Base-by-base conservation (phyloP, 2,329 filamentous ascomycete genomes). In the Metarhizium rileyi region DNA sequence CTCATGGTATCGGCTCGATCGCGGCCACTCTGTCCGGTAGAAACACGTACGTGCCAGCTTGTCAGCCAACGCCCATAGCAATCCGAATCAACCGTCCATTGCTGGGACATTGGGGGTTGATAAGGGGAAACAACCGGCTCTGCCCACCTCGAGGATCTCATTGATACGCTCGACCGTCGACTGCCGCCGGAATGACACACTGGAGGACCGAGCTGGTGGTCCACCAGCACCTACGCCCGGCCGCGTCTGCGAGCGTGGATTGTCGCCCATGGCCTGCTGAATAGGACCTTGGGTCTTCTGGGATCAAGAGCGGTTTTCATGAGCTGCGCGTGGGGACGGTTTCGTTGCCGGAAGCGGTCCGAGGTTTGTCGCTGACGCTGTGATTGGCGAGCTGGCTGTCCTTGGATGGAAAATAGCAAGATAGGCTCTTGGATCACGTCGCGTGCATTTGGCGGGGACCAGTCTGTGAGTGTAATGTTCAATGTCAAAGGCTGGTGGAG, bases 111-210 rank as follows among this genome's bases (percentile, higher is more conserved):
- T 16, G 12, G 10, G 30, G 16, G 9, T 20, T 35, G 36, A 35
- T 14, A 36, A 42, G 9, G 23, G 9, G 16, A n/a, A 25, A 38
- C 12, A 10, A 38, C n/a, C 4, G 6, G 9, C 20, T 28, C 36
- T 9, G 48, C 69, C 58, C 60, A 75, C 72, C 67, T 75, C 67
- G 50, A 75, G 65, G 49, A 75, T 74, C 51, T 68, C 67, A 52
- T 67, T 65, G 54, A 75, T 65, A 47, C 71, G 70, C 49, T 69
- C 68, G 52, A 62, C 66, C 8, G 62, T 66, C 25, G 69, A 68
- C 33, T 60, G 61, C 27, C 61, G 56, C 28, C 59, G 55, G 49
- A 14, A 52, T 52, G 51, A 55, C 46, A 54, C 49, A 49, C 46
- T 48, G 20, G 33, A n/a, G 23, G 46, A 47, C 25, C 9, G 46